Base-by-base conservation (phyloP, 2,329 filamentous ascomycete species). In the Pyrenophora teres region DNA sequence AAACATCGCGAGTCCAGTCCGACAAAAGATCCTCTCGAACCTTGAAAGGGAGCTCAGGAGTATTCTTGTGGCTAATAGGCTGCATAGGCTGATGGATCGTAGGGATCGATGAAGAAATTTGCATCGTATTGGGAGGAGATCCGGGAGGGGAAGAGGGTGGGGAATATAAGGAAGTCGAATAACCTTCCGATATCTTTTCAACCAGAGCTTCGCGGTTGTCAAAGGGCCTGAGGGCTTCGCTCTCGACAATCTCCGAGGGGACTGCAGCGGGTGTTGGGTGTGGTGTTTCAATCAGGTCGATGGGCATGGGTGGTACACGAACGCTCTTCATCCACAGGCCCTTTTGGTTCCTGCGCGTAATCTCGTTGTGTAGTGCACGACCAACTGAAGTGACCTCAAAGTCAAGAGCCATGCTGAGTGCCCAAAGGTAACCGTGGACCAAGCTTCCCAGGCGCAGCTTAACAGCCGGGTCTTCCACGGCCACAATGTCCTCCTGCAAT, bases 381-480 rank as follows among this genome's bases (percentile, higher is more conserved):
- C 90, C 92, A 15, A 89, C 81, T 0, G 81, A 78, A 0, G 88
- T 86, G 6, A 80, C 80, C 46, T 92, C 87, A 55, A 95, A 87
- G 39, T 89, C 83, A 56, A 96, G 92, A 48, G 84, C 87, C 52
- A 92, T 87, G 4, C 83, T 86, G 54, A 97, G 70, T 0, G 85
- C 83, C 87, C 89, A 93, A 52, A 97, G 86, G 72, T 97, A 97
- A 7, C 91, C 92, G 67, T 96, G 90, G 43, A 93, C 90, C 50
- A 97, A 77, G 67, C 89, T 92, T 25, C 89, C 91, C 37, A 95
- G 79, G 37, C 90, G 87, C 33, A 96, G 83, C 68, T 93, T 94
- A 25, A 87, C 83, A 36, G 84, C 72, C 0, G 88, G 85, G 19
- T 82, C 82, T 40, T 87, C 84, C 3, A 86, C 79, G 6, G 83